Base-by-base conservation (phyloP, 2,329 filamentous ascomycete genomes). In the Fusarium phyllophilum region DNA sequence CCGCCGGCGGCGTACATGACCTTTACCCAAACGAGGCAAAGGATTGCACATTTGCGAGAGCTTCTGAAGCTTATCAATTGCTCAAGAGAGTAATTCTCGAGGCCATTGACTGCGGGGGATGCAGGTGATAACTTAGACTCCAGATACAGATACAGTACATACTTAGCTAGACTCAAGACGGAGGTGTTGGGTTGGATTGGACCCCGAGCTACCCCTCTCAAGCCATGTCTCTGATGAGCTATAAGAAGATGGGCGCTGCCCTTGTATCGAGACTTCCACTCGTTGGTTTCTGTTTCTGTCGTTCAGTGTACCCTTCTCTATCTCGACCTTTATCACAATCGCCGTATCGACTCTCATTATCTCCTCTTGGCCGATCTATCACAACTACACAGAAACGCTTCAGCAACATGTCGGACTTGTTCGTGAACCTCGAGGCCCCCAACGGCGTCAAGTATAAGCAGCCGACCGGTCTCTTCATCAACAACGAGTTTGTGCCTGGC, bases 401-500 rank as follows among this genome's bases (percentile, higher is more conserved):
- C 70, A 78, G 65, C 62, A 75, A 62, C 24, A 78, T 78, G 77
- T 67, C 77, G 41, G 68, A 70, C 48, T 42, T 77, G 41, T 77
- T 73, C 31, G 83, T 90, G 60, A 87, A 94, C 78, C 88, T 96
- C 66, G 93, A 89, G 60, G 93, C 94, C 62, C 94, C 94, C 15
- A 96, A 96, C 82, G 93, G 93, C 78, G 87, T 86, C 82, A 91
- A 90, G 79, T 95, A 94, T 82, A 85, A 83, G 20, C 92, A 94
- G 84, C 93, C 93, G 5, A 87, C 89, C 34, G 94, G 94, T 36
- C 87, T 96, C 14, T 96, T 95, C 82, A 95, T 96, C 85, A 94
- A 94, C 85, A 95, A 95, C 72, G 92, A 94, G 80, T 95, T 93
- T 81, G 91, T 95, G n/a, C 60, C 75, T 12, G 73, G 77, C 26